Conservation (phyloP, 2,329 filamentous ascomycete genomes). For the Cladosporium phlei region DNA sequence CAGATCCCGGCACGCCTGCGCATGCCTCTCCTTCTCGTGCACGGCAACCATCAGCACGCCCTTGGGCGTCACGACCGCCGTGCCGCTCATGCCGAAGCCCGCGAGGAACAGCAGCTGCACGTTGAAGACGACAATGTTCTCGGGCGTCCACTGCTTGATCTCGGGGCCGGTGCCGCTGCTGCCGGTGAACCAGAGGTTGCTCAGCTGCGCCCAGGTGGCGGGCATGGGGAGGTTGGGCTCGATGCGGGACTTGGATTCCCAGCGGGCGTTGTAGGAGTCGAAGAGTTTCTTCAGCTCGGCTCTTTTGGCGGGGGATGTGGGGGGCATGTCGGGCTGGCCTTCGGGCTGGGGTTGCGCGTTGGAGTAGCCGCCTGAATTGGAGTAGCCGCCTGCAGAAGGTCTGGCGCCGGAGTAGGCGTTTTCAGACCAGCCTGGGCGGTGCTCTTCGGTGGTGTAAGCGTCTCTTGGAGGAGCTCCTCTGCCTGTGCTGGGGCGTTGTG, state of each 20-base stretch:
- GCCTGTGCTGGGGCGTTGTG: too few relatives aligned
- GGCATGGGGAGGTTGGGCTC: constrained; percentile 1
- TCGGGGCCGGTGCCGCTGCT: not conserved
- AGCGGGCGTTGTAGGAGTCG: not conserved
- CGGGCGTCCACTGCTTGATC: not conserved
- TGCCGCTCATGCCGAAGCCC: not conserved
- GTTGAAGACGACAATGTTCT: constrained; percentile 2
- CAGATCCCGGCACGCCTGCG: not conserved
- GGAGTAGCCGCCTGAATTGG: too few relatives aligned
- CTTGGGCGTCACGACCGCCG: not conserved
- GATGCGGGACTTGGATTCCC: not conserved
- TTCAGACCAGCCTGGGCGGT: too few relatives aligned
- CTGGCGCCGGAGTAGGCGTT: too few relatives aligned
- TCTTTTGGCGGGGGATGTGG: not conserved
- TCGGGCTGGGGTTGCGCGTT: not conserved
- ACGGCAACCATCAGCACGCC: not conserved
- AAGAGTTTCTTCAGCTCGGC: not conserved
- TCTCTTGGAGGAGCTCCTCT: too few relatives aligned
- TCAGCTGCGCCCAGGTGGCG: not conserved
- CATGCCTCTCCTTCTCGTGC: not conserved
- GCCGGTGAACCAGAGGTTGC: not conserved
- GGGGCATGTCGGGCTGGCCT: not conserved
- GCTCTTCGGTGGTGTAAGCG: too few relatives aligned
- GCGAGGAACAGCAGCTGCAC: constrained; percentile 7
- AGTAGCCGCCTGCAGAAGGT: too few relatives aligned